Conservation (phyloP, 2,329 filamentous ascomycete genomes). For the Neopestalotiopsis sp. region DNA sequence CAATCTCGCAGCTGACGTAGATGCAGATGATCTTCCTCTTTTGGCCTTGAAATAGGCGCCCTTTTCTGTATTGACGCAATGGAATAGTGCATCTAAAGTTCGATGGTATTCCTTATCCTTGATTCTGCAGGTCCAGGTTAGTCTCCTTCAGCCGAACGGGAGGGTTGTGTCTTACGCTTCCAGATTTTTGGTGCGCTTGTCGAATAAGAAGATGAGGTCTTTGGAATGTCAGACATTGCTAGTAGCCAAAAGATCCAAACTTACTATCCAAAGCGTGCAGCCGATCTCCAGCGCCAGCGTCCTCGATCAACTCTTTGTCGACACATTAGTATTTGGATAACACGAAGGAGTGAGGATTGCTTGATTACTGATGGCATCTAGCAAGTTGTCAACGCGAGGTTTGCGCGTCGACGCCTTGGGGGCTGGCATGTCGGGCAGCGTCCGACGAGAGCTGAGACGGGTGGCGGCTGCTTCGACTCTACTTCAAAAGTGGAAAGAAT, state of each 20-base stretch:
- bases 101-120: conserved; percentile 80
- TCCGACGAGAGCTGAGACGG: background rate
- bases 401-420: background rate
- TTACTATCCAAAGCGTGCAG: conserved; percentile 47
- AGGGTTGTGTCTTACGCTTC: conserved; percentile 37
- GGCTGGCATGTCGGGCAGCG: background rate
- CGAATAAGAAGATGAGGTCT: conserved; percentile 45
- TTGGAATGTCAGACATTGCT: background rate
- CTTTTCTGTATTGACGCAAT: conserved; percentile 71
- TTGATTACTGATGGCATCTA: background rate
- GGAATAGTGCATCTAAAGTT: conserved; percentile 82
- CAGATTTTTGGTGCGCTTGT: conserved; percentile 38
- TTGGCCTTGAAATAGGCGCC: conserved; percentile 62
- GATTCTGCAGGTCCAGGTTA: conserved; percentile 39
- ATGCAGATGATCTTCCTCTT: conserved; percentile 45
- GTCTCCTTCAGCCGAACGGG: background rate
- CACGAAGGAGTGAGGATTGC: background rate
- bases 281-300: conserved; percentile 36
- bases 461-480: background rate
- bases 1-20: conserved; percentile 62
- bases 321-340: background rate
- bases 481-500: background rate
- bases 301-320: background rate
- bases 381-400: background rate
- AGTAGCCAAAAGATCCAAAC: conserved; percentile 7